Percentiles rank a stretch among this genome's conserved stretches.
Evolutionary conservation across 129 eudicot genomes (phyloP).

Genomic region (Tagetes patula): DNA sequence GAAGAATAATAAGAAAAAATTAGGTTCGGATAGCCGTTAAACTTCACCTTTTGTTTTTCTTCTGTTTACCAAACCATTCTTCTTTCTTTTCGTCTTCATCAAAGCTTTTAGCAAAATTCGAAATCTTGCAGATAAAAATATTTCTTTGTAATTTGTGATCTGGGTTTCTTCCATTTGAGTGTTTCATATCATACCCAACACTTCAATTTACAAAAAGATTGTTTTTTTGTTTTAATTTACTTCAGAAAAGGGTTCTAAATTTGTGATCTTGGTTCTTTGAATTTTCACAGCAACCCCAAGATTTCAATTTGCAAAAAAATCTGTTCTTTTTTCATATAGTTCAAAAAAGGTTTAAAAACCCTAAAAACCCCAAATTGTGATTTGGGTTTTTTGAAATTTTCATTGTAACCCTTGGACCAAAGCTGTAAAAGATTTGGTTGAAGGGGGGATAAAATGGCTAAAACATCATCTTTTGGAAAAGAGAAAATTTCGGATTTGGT

Average conservation of each 20-base stretch:
- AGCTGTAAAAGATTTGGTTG: neutral
- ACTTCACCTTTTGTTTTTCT: neutral
- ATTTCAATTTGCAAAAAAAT: neutral
- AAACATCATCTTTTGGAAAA: slow-evolving; percentile 62
- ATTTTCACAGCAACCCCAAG: neutral
- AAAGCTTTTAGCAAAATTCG: slow-evolving; percentile 18
- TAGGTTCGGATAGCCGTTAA: slow-evolving; percentile 13
- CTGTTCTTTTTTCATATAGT: neutral
- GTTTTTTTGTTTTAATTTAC: neutral
- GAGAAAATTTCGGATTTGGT: no score
- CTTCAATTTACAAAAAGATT: slow-evolving; percentile 11
- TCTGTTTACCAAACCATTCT: neutral
- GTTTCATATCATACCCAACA: slow-evolving; percentile 17
- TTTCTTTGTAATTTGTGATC: neutral
- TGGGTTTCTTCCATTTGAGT: slow-evolving; percentile 16
- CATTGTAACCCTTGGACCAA: no score
- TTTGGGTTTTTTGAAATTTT: no score
- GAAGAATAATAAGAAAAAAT: neutral
- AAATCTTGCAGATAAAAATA: slow-evolving; percentile 5
- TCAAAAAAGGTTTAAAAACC: neutral
- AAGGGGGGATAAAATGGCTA: slow-evolving; percentile 54
- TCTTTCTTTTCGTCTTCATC: slow-evolving; percentile 16
- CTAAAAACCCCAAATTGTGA: no score
- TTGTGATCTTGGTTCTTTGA: slow-evolving; percentile 9
- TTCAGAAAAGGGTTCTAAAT: neutral